Evolutionary conservation across 169 alveolate genomes (phyloP), one percentile per base, ranked within the genome.

Genomic region (Ichthyophthirius multifiliis): DNA sequence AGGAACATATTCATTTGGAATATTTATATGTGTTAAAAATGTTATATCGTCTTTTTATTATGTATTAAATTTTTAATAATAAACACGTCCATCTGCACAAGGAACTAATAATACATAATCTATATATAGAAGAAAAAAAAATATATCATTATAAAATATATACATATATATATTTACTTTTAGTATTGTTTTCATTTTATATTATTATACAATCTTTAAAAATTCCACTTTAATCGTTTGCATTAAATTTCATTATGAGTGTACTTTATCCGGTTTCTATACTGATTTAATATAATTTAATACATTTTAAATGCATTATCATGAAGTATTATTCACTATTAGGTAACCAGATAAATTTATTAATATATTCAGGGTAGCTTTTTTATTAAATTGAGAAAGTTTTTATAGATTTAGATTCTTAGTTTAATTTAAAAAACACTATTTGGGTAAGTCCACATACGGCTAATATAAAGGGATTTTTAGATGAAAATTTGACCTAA

Each of bases 191-290:
- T 2, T 34, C 43, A 27, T 27, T 55, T 55, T 55, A 34, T 15
- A 39, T 39, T 12, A 55, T 55, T 10, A 55, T 27, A 55, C 23
- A 55, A 23, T 55, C 71, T 55, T 55, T 55, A n/a, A 55, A 55
- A 10, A 55, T 55, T 27, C 71, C 71, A 55, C 71, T 55, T 10
- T 55, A 55, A 23, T 55, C 71, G 15, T 55, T 55, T 27, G 71
- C 71, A 55, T 55, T 55, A 27, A 55, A 55, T 10, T 55, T 55
- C 71, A 55, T 55, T 3, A 55, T 55, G 12, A 55, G 39, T 15
- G 34, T n/a, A 7, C 71, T 55, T 27, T 27, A 27, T 55, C 71
- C 71, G n/a, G n/a, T n/a, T 55, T 55, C 71, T 27, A 55, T 27
- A 7, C 31, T 55, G 13, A 55, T 39, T 23, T 55, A 6, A 5